Percentiles rank a stretch among this genome's conserved stretches.
These are phyloP conservation scores for Blastocystis sp. DNA, from an alignment of 352 stramenopile genomes.

Conservation along the genomic window DNA sequence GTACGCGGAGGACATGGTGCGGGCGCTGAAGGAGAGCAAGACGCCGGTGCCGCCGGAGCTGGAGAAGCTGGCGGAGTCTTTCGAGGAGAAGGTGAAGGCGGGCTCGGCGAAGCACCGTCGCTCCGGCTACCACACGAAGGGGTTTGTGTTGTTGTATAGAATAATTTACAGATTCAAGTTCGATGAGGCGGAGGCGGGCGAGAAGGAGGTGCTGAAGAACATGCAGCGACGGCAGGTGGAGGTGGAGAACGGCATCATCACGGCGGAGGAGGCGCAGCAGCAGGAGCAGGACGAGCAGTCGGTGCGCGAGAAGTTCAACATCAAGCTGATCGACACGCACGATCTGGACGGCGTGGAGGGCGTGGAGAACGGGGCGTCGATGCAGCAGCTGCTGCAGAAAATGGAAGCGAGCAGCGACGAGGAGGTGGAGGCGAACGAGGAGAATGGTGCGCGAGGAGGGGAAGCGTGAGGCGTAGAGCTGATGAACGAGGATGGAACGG, in stretches of 20 bases:
- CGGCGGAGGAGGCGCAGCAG: conserved; percentile 44
- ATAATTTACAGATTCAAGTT: conserved; percentile 75
- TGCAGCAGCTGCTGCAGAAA: not conserved
- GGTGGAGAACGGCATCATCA: conserved; percentile 67
- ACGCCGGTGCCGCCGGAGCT: conserved; percentile 75
- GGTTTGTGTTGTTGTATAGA: conserved; percentile 54
- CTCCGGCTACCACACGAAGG: conserved; percentile 90
- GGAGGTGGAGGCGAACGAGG: not conserved
- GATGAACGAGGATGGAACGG: conserved; percentile 51
- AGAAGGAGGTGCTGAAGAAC: conserved; percentile 80
- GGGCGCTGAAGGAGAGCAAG: conserved; percentile 76
- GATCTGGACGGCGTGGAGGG: not conserved
- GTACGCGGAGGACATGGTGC: conserved; percentile 89
- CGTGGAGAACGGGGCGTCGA: not conserved
- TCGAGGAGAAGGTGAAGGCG: conserved; percentile 86
- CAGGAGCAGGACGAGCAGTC: conserved; percentile 42
- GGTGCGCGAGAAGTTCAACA: conserved; percentile 49
- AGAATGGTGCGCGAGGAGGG: not conserved
- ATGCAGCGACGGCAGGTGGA: conserved; percentile 79
- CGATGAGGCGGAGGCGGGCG: conserved; percentile 87
- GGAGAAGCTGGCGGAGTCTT: conserved; percentile 77
- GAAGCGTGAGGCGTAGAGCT: not conserved
- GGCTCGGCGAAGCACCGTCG: conserved; percentile 86
- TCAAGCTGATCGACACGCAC: not conserved
- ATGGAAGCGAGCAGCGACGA: conserved; percentile 15